phyloP scores from a whole-genome alignment of 2,329 filamentous ascomycete genomes.

The Aciculosporium take region DNA sequence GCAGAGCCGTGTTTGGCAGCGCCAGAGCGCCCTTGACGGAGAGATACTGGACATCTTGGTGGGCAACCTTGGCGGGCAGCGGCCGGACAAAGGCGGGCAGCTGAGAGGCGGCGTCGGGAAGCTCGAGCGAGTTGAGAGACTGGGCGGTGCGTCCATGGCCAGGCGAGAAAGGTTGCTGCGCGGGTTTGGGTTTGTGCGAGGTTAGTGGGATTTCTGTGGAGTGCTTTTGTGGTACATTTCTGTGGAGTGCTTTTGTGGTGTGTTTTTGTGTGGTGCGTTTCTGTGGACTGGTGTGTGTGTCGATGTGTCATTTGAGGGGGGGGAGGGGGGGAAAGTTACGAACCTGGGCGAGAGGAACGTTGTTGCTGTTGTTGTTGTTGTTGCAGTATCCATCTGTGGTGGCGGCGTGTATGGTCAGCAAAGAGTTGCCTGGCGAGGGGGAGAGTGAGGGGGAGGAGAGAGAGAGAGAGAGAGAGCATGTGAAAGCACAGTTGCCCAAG shows the following conservation, averaged over 20 bases:
- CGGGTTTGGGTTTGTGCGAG: background rate
- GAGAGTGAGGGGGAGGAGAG: no score
- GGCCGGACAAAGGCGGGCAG: slow-evolving; percentile 62
- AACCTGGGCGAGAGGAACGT: slow-evolving; percentile 13
- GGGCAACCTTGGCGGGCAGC: slow-evolving; percentile 59
- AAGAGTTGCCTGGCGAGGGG: background rate
- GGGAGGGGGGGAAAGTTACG: slow-evolving; percentile 10
- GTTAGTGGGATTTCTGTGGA: background rate
- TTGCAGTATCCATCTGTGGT: slow-evolving; percentile 23
- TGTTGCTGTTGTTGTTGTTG: slow-evolving; percentile 19
- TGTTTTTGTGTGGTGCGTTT: no score
- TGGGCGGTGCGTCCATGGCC: slow-evolving; percentile 26
- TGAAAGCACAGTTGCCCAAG: no score
- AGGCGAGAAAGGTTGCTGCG: slow-evolving; percentile 12
- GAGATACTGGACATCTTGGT: slow-evolving; percentile 73
- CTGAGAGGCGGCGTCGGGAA: slow-evolving; percentile 30
- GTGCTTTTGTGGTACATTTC: no score
- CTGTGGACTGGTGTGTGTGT: no score
- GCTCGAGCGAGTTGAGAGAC: slow-evolving; percentile 32
- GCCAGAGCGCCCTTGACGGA: slow-evolving; percentile 71
- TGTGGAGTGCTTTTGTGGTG: no score
- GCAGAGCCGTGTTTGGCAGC: slow-evolving; percentile 54
- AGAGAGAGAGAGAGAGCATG: no score
- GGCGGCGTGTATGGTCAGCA: slow-evolving; percentile 1
- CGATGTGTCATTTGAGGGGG: no score